phyloP scores from a whole-genome alignment of 139 green algal species.

The Coelastrella sp. region DNA sequence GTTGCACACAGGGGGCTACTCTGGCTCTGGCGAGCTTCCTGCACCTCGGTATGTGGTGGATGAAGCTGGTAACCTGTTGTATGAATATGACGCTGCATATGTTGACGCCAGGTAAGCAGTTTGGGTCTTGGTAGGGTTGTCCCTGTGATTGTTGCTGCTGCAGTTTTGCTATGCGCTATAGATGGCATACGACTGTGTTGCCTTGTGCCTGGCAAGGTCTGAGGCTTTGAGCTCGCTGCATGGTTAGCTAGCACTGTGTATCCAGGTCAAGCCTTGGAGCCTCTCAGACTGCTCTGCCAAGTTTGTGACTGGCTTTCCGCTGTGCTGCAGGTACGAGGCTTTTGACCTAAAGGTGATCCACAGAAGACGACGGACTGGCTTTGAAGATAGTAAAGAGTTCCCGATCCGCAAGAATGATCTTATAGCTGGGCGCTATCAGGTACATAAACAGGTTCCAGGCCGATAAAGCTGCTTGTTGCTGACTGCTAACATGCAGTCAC shows the following conservation, averaged over 20 bases:
- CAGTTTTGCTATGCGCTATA: too few relatives aligned
- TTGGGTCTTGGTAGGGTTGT: neutral
- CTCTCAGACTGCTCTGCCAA: too few relatives aligned
- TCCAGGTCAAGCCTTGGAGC: too few relatives aligned
- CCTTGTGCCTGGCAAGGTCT: too few relatives aligned
- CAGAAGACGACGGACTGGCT: conserved; percentile 82
- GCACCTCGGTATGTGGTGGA: conserved; percentile 33
- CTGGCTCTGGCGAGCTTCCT: conserved; percentile 21
- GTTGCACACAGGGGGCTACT: conserved; percentile 25
- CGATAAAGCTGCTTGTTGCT: too few relatives aligned
- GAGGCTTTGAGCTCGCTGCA: too few relatives aligned
- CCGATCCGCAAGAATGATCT: conserved; percentile 85
- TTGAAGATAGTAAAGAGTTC: conserved; percentile 95
- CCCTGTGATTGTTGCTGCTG: too few relatives aligned
- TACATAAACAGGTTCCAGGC: too few relatives aligned
- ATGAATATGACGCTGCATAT: conserved; percentile 28
- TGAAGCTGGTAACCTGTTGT: conserved; percentile 39
- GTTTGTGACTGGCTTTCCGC: conserved; percentile 33
- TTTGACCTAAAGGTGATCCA: conserved; percentile 85
- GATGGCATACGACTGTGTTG: too few relatives aligned
- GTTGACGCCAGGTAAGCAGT: conserved; percentile 3
- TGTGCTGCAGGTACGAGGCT: conserved; percentile 79
- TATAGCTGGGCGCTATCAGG: conserved; percentile 92
- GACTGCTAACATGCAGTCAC: too few relatives aligned
- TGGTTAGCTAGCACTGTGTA: too few relatives aligned